Evolutionary conservation across 139 green algal species (phyloP).

Genomic region (Picochlorum sp.): DNA sequence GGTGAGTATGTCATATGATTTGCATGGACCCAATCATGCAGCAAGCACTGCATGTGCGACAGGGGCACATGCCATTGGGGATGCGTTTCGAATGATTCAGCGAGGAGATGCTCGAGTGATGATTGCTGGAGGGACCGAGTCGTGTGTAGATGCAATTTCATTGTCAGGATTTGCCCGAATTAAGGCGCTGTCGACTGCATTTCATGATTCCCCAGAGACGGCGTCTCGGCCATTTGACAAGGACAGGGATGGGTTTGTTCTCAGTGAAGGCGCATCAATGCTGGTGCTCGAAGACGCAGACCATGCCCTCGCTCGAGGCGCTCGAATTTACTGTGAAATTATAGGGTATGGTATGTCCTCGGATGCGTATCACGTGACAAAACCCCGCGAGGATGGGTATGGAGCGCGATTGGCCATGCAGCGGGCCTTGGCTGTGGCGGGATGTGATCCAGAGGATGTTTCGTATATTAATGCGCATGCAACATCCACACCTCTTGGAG

Average conservation of each 20-base stretch:
- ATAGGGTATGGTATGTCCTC: constrained; percentile 76
- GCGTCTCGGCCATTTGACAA: constrained; percentile 63
- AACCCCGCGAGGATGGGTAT: constrained; percentile 48
- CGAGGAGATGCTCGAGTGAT: constrained; percentile 81
- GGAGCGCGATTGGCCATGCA: constrained; percentile 58
- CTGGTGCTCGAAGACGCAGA: constrained; percentile 62
- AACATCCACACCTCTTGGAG: constrained; percentile 69
- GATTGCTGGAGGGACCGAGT: constrained; percentile 77
- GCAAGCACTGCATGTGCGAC: constrained; percentile 63
- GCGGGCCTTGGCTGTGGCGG: constrained; percentile 38
- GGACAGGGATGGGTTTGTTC: constrained; percentile 62
- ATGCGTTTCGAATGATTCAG: constrained; percentile 74
- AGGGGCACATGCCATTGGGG: constrained; percentile 59
- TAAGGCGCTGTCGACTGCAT: constrained; percentile 51
- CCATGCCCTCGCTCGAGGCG: constrained; percentile 39
- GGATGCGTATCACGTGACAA: constrained; percentile 89
- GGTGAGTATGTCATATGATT: constrained; percentile 70
- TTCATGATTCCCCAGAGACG: constrained; percentile 27
- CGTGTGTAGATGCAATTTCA: constrained; percentile 78
- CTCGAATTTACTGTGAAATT: constrained; percentile 66
- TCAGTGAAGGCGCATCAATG: constrained; percentile 69
- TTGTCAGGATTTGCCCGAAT: constrained; percentile 76
- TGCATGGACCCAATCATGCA: constrained; percentile 74
- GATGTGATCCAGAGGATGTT: constrained; percentile 43
- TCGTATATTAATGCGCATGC: constrained; percentile 91